Base-by-base conservation (phyloP, 2,329 filamentous ascomycete species). In the Aspergillus quadricinctus region DNA sequence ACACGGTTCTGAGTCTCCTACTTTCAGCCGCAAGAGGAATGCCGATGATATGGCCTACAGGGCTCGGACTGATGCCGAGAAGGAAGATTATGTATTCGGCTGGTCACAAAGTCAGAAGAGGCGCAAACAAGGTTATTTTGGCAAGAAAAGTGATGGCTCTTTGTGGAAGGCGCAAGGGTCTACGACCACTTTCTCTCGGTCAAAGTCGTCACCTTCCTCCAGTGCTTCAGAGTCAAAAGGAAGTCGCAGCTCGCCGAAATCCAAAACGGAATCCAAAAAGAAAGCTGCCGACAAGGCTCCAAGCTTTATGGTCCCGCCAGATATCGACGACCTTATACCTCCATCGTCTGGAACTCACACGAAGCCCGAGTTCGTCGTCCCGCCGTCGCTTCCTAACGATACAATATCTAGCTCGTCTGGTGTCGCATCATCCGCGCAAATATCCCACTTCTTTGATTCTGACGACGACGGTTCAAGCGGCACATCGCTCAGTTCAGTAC, bases 401-500 rank as follows among this genome's bases (percentile, higher is more conserved):
- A 60, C 54, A 8, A 59, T 61, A 17, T 65, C 68, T 8, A 68
- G 61, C 54, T 69, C 70, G 9, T 72, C 72, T 3, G 49, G 68
- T 14, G 63, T 61, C 11, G 61, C 65, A 27, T 62, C 61, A 25
- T 67, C 66, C 4, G 57, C 56, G 45, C 62, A 61, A 23, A 61
- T 66, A 11, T 46, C 50, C 21, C 48, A 54, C 21, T 37, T 61
- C n/a, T 56, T 67, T 25, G 67, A 66, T 8, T 64, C 66, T 10
- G 62, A 68, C 41, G 58, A 67, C 10, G 67, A 68, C 27, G 61
- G 68, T 7, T 55, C 69, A 1, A 60, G 72, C 17, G 71, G 67
- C 56, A 69, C 70, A 7, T 56, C 67, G 4, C 61, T 71, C n/a
- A 72, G 72, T 59, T 71, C 68, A 4, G 53, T 61, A 2, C 59